phyloP scores from a whole-genome alignment of 1,284 basidiomycete genomes.

The Apiotrichum mycotoxinovorans region DNA sequence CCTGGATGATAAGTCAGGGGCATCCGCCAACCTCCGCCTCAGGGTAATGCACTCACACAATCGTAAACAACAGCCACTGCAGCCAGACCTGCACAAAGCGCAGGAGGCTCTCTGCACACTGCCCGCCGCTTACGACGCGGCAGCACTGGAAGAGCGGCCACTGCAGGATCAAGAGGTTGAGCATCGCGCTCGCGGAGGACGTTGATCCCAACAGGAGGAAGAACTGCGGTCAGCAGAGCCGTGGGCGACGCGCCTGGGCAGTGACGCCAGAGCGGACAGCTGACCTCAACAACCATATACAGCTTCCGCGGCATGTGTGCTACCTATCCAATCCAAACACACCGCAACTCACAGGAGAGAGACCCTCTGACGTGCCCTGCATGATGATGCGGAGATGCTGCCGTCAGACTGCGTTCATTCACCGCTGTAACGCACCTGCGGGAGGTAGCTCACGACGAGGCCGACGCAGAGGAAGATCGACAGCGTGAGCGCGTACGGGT shows the following conservation, averaged over 20 bases:
- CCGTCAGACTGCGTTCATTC: background rate
- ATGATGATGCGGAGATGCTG: slow-evolving; percentile 43
- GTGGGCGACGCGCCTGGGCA: too few relatives aligned
- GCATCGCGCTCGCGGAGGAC: slow-evolving; percentile 69
- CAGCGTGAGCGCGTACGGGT: slow-evolving; percentile 59
- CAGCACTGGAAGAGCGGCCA: slow-evolving; percentile 85
- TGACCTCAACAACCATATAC: too few relatives aligned
- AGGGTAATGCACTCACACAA: slow-evolving; percentile 76
- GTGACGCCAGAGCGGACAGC: too few relatives aligned
- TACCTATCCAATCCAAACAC: too few relatives aligned
- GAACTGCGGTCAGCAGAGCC: slow-evolving; percentile 54
- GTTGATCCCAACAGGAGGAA: slow-evolving; percentile 91
- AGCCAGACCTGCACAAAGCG: slow-evolving; percentile 78
- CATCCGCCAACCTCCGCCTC: background rate
- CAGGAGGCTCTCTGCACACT: slow-evolving; percentile 75
- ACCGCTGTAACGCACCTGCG: slow-evolving; percentile 60
- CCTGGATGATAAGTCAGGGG: slow-evolving; percentile 50
- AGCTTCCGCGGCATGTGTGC: too few relatives aligned
- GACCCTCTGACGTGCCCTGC: slow-evolving; percentile 74
- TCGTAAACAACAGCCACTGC: slow-evolving; percentile 81
- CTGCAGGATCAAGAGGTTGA: slow-evolving; percentile 88
- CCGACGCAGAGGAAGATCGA: slow-evolving; percentile 72
- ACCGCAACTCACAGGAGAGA: slow-evolving; percentile 60
- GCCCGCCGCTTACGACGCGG: slow-evolving; percentile 56
- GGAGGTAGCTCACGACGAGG: slow-evolving; percentile 78